These are phyloP conservation scores for Lonicera japonica DNA, from an alignment of 129 eudicot genomes.

Conservation along the genomic window DNA sequence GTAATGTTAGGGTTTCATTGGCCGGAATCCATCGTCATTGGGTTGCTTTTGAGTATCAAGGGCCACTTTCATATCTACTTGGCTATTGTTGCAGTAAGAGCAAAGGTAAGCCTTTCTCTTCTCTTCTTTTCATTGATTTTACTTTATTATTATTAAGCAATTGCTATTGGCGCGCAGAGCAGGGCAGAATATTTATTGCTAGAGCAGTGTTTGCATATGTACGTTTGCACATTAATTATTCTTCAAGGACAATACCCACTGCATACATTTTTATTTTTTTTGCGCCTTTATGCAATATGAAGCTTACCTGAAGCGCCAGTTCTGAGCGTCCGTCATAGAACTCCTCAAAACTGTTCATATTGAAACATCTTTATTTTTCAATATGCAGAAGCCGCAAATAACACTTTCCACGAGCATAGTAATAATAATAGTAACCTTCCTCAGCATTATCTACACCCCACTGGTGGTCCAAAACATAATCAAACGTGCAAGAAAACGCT, in stretches of 20 bases:
- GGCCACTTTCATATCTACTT: slow-evolving; percentile 85
- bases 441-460: slow-evolving; percentile 68
- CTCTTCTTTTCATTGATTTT: neutral
- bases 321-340: too few relatives aligned
- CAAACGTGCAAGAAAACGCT: slow-evolving; percentile 62
- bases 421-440: slow-evolving; percentile 44
- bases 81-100: slow-evolving; percentile 50
- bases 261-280: too few relatives aligned
- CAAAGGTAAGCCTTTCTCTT: slow-evolving; percentile 5
- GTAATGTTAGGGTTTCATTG: slow-evolving; percentile 73
- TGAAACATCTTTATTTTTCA: too few relatives aligned
- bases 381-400: slow-evolving; percentile 42
- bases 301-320: too few relatives aligned
- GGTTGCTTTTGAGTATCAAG: slow-evolving; percentile 70
- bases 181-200: too few relatives aligned
- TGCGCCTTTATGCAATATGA: too few relatives aligned
- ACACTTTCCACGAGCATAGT: slow-evolving; percentile 44
- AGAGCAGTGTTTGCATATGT: too few relatives aligned
- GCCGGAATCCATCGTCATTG: slow-evolving; percentile 69
- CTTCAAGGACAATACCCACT: too few relatives aligned
- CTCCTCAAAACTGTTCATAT: too few relatives aligned
- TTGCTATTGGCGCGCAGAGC: too few relatives aligned
- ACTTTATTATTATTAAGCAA: too few relatives aligned
- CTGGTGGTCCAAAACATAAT: slow-evolving; percentile 55
- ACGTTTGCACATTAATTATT: too few relatives aligned